Conservation (phyloP, 495 filamentous ascomycete genomes). For the Thozetella sp. region DNA sequence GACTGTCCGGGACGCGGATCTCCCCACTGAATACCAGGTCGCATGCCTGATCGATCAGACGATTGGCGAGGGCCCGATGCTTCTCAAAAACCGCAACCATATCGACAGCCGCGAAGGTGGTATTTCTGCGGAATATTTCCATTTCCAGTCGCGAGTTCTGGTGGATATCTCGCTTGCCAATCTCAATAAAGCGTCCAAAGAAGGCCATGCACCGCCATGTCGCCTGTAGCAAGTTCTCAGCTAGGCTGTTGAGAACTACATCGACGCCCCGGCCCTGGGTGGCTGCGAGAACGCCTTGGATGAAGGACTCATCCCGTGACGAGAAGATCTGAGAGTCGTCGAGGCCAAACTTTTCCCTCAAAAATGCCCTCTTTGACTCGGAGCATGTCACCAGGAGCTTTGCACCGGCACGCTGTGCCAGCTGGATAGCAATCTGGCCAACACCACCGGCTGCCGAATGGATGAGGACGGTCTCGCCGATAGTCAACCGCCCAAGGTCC, state of each 20-base stretch:
- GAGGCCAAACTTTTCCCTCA: conserved; percentile 50
- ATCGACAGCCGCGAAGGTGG: conserved; percentile 32
- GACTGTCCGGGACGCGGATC: conserved; percentile 16
- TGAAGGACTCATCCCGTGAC: conserved; percentile 40
- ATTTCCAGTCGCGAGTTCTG: conserved; percentile 33
- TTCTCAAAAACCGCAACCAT: conserved; percentile 20
- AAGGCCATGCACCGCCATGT: conserved; percentile 55
- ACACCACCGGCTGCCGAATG: conserved; percentile 58
- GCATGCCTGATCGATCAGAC: neutral
- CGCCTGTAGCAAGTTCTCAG: conserved; percentile 53
- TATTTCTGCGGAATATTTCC: conserved; percentile 37
- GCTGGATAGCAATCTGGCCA: conserved; percentile 58
- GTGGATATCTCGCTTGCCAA: conserved; percentile 47
- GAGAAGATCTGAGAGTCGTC: conserved; percentile 52
- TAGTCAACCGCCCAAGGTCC: conserved; percentile 18
- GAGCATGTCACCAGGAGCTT: conserved; percentile 56
- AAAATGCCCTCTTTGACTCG: conserved; percentile 42
- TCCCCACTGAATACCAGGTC: conserved; percentile 17
- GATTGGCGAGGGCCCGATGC: conserved; percentile 17
- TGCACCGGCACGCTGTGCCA: conserved; percentile 50
- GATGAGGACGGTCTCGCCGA: conserved; percentile 61
- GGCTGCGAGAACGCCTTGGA: conserved; percentile 35
- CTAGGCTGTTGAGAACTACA: conserved; percentile 60
- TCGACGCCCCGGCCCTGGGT: conserved; percentile 59
- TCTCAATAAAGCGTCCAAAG: conserved; percentile 59